phyloP scores from a whole-genome alignment of 2,329 filamentous ascomycete species.

The Didymella pinodella region DNA sequence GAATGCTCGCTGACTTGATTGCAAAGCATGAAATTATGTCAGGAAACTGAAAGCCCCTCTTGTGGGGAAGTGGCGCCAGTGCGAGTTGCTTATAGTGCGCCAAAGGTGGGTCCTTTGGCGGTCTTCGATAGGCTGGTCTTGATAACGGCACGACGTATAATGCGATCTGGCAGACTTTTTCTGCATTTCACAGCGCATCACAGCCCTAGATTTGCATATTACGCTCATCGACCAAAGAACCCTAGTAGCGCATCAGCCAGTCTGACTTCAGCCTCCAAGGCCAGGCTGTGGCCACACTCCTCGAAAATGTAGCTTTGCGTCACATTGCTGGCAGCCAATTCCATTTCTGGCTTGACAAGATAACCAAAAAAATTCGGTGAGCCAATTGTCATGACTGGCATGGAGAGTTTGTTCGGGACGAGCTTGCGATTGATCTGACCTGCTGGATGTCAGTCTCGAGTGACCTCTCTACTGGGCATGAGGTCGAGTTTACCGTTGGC shows the following conservation, averaged over 20 bases:
- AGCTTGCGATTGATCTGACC: constrained; percentile 39
- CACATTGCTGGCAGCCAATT: constrained; percentile 38
- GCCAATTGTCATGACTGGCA: constrained; percentile 47
- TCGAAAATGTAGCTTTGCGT: constrained; percentile 44
- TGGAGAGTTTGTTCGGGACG: constrained; percentile 38
- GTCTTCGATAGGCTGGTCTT: not conserved
- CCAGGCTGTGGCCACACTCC: constrained; percentile 47
- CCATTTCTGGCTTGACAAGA: constrained; percentile 41
- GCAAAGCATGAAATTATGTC: not conserved
- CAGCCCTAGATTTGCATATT: not conserved
- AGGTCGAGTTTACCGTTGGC: constrained; percentile 34
- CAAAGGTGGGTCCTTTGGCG: not conserved
- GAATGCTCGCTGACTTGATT: not conserved
- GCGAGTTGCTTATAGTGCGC: not conserved
- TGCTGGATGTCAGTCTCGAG: not conserved
- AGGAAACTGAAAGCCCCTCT: not conserved
- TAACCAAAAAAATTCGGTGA: constrained; percentile 49
- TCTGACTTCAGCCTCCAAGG: constrained; percentile 31
- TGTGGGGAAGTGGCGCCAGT: not conserved
- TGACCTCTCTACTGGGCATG: not conserved
- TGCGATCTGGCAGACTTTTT: not conserved
- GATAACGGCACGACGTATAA: not conserved
- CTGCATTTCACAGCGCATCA: not conserved
- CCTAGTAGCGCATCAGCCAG: constrained; percentile 18
- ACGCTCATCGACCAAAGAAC: constrained; percentile 6